Evolutionary conservation across 495 filamentous ascomycete species (phyloP).

Genomic region (Apiosordaria backusii): DNA sequence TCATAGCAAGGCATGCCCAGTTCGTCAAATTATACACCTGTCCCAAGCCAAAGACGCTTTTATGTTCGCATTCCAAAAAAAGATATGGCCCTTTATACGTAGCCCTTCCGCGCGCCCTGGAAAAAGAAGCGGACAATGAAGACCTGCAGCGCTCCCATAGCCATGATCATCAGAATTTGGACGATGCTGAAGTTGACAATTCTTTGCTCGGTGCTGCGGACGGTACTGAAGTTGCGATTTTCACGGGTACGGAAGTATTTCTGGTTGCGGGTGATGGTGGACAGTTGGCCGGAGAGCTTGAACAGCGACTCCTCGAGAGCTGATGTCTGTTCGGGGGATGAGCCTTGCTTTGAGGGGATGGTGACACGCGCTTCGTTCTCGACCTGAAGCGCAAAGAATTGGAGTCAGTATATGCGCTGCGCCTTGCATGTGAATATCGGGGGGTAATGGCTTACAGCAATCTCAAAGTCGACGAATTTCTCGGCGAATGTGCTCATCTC

Average conservation of each 20-base stretch:
- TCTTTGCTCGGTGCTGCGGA: slow-evolving; percentile 87
- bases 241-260: slow-evolving; percentile 99
- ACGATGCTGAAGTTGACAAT: slow-evolving; percentile 98
- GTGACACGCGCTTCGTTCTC: slow-evolving; percentile 86
- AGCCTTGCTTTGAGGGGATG: slow-evolving; percentile 87
- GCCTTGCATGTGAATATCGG: slow-evolving; percentile 1
- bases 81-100: slow-evolving; percentile 42
- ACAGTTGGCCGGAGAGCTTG: slow-evolving; percentile 89
- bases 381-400: slow-evolving; percentile 53
- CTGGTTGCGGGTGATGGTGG: slow-evolving; percentile 95
- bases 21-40: slow-evolving; percentile 24
- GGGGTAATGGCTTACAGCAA: slow-evolving; percentile 64
- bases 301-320: slow-evolving; percentile 92
- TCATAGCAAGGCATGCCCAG: slow-evolving; percentile 24
- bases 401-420: background rate
- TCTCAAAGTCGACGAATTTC: slow-evolving; percentile 98
- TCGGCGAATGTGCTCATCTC: slow-evolving; percentile 97
- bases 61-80: slow-evolving; percentile 4
- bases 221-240: slow-evolving; percentile 98
- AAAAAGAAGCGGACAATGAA: slow-evolving; percentile 99
- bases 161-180: slow-evolving; percentile 86
- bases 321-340: slow-evolving; percentile 84
- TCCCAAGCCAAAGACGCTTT: slow-evolving; percentile 18
- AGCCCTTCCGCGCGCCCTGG: slow-evolving; percentile 62
- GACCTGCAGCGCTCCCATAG: slow-evolving; percentile 95